Evolutionary conservation across 176 grass and related monocot species (phyloP), one percentile per base, ranked within the genome.

Genomic region (Zea mays): DNA sequence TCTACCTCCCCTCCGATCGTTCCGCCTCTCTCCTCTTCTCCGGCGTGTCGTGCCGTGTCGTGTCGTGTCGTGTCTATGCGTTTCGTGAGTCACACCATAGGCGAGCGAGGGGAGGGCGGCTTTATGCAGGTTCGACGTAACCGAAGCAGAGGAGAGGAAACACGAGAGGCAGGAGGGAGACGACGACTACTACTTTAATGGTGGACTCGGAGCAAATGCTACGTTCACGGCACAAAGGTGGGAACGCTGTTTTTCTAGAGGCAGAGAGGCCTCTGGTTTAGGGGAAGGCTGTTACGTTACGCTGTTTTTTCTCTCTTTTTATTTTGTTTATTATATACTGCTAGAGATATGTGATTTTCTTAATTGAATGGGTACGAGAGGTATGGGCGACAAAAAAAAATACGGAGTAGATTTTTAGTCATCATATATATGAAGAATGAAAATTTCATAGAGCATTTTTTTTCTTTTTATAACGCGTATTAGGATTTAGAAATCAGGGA

Each of bases 111-210:
- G 5, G 57, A 64, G 57, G 72, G 39, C 34, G 77, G 82, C 59
- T 81, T 85, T 89, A 89, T 81, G 87, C 60, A 89, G 77, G 72
- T 62, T 67, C 66, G 77, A 61, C 57, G 87, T 89, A 89, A 85
- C 82, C 66, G 82, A 85, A 84, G 81, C 57, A 49, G 72, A 51
- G 77, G 82, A 80, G 86, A 27, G 86, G 86, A 72, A 81, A 84
- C 75, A 71, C 60, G 27, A 27, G 27, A 27, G 27, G 27, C 21
- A 73, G 67, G 47, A 15, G 15, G 63, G 10, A 62, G 72, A 65
- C 9, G 83, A 74, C 35, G 72, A 67, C 71, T 80, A 17, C 65
- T 85, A 38, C 49, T 77, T 85, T 85, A 85, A 84, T 84, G 65
- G 9, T 63, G 62, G 62, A 27, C 36, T 19, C 19, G 60, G 77